Evolutionary conservation across 169 alveolate species (phyloP).

Genomic region (Sarcocystis neurona): DNA sequence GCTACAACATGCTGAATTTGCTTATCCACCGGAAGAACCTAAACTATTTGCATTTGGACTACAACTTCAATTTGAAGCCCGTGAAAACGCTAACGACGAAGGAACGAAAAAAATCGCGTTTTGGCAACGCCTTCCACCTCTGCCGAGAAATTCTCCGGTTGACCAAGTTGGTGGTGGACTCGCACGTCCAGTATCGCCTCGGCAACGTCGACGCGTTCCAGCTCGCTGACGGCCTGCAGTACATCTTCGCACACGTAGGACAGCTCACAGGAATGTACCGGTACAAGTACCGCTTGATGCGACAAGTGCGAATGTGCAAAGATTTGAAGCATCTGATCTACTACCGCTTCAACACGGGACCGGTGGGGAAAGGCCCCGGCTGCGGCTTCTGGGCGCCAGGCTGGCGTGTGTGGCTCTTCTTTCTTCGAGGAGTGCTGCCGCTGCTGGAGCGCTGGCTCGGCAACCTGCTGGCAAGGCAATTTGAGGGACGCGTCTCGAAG

Average conservation of each 20-base stretch:
- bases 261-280: slow-evolving; percentile 99
- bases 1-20: slow-evolving; percentile 98
- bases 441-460: slow-evolving; percentile 99
- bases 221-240: slow-evolving; percentile 99
- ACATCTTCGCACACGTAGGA: slow-evolving; percentile 99
- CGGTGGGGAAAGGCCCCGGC: slow-evolving; percentile 99
- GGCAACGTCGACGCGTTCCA: slow-evolving; percentile 99
- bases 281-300: slow-evolving; percentile 99
- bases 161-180: slow-evolving; percentile 97
- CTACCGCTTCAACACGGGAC: slow-evolving; percentile 99
- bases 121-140: slow-evolving; percentile 99
- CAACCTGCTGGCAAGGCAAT: slow-evolving; percentile 96
- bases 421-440: slow-evolving; percentile 98
- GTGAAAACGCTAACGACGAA: slow-evolving; percentile 99
- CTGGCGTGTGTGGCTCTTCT: slow-evolving; percentile 99
- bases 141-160: slow-evolving; percentile 98
- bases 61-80: slow-evolving; percentile 99
- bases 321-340: slow-evolving; percentile 99
- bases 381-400: slow-evolving; percentile 99
- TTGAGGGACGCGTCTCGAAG: slow-evolving; percentile 98
- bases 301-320: slow-evolving; percentile 99
- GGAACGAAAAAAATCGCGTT: slow-evolving; percentile 99
- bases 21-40: slow-evolving; percentile 98
- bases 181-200: slow-evolving; percentile 91
- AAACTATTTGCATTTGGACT: slow-evolving; percentile 98